phyloP scores from a whole-genome alignment of 2,329 filamentous ascomycete genomes.

The Colletotrichum shisoi region DNA sequence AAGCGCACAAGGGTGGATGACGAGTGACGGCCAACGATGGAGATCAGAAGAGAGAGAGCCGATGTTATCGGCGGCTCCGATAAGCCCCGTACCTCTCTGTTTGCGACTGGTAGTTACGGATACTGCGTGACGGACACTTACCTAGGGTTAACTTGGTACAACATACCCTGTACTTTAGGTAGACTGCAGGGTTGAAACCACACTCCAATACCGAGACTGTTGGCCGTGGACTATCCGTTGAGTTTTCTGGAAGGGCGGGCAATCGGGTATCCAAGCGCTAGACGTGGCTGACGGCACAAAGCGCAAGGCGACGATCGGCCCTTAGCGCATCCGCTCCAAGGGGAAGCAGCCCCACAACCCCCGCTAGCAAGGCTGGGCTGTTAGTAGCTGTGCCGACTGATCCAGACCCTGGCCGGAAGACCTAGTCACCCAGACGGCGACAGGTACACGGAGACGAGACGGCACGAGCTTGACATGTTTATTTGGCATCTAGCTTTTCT shows the following conservation, averaged over 20 bases:
- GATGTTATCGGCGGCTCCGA: not conserved
- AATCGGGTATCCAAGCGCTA: not conserved
- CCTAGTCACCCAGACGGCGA: no score
- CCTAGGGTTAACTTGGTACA: no score
- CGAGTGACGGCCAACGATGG: not conserved
- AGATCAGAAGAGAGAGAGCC: not conserved
- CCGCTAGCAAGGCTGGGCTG: conserved; percentile 35
- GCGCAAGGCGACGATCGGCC: conserved; percentile 27
- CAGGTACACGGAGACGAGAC: not conserved
- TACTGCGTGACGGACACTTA: no score
- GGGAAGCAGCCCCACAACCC: conserved; percentile 29
- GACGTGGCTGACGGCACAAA: conserved; percentile 13
- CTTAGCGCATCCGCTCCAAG: conserved; percentile 29
- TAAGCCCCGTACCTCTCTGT: not conserved
- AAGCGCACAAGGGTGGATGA: conserved; percentile 6
- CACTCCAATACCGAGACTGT: not conserved
- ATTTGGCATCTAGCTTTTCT: no score
- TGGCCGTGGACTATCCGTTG: not conserved
- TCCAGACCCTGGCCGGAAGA: conserved; percentile 18
- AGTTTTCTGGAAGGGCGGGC: not conserved
- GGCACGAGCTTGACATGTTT: not conserved
- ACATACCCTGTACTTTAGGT: no score
- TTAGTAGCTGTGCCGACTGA: conserved; percentile 29
- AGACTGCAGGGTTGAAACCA: not conserved
- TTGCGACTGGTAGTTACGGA: not conserved